These are phyloP conservation scores for Lachnellula subtilissima DNA, from an alignment of 2,329 filamentous ascomycete species.

Conservation along the genomic window DNA sequence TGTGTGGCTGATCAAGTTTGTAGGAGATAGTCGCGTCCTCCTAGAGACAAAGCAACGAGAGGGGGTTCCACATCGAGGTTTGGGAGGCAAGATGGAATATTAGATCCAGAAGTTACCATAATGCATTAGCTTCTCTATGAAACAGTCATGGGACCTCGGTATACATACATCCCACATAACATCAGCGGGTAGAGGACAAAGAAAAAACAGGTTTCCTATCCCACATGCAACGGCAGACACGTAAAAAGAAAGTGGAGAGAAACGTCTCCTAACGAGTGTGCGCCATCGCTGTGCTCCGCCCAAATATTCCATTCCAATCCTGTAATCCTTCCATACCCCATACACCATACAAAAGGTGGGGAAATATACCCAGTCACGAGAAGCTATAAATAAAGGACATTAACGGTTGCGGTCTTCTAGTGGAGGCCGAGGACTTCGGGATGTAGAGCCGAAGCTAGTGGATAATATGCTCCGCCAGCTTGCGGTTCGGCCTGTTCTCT, in stretches of 20 bases:
- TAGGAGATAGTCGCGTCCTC: too few relatives aligned
- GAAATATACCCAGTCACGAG: not conserved
- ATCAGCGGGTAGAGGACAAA: too few relatives aligned
- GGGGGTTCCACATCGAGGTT: too few relatives aligned
- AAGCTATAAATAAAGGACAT: conserved; percentile 9
- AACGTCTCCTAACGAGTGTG: conserved; percentile 22
- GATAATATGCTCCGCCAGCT: conserved; percentile 25
- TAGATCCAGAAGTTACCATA: not conserved
- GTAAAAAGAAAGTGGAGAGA: not conserved
- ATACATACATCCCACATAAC: conserved; percentile 4
- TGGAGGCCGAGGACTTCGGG: conserved; percentile 18
- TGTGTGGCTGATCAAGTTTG: too few relatives aligned
- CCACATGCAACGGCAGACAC: not conserved
- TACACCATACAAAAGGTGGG: conserved; percentile 16
- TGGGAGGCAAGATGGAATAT: too few relatives aligned
- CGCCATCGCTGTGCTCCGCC: conserved; percentile 27
- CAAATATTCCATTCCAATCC: conserved; percentile 2
- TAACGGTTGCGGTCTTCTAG: conserved; percentile 27
- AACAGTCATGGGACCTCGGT: conserved; percentile 6
- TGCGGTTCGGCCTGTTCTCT: conserved; percentile 6
- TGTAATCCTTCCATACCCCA: conserved; percentile 4
- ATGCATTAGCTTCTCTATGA: conserved; percentile 8
- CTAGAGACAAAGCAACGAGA: too few relatives aligned
- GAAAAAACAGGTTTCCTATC: not conserved
- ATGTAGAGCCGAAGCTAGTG: conserved; percentile 22